Percentiles rank a stretch among this genome's conserved stretches.
These are phyloP conservation scores for Alliaria petiolata DNA, from an alignment of 345 rosid genomes.

Conservation along the genomic window DNA sequence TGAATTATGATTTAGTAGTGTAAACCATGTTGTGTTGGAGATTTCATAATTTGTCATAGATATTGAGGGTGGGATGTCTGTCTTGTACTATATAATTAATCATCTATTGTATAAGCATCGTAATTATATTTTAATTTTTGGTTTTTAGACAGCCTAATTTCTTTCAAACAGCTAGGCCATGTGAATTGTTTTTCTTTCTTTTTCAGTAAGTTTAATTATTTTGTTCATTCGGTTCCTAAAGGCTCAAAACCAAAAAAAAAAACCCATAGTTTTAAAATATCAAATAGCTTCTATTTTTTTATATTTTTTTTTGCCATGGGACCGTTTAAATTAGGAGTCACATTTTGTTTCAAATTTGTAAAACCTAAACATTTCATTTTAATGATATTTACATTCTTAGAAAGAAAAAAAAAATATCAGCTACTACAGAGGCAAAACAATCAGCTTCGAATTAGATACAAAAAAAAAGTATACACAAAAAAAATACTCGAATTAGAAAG, in stretches of 20 bases:
- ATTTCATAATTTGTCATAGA: background rate
- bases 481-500: background rate
- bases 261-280: background rate
- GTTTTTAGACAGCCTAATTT: constrained; percentile 15
- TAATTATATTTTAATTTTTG: background rate
- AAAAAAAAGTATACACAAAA: background rate
- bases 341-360: no score
- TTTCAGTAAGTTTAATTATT: background rate
- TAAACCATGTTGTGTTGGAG: constrained; percentile 23
- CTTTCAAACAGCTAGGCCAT: constrained; percentile 25
- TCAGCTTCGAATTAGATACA: no score
- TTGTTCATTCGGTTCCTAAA: background rate
- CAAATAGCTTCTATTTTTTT: background rate
- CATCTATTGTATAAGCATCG: no score
- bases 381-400: no score
- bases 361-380: no score
- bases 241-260: background rate
- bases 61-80: constrained; percentile 32
- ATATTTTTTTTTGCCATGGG: no score
- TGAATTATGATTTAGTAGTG: constrained; percentile 10
- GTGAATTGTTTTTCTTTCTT: constrained; percentile 15
- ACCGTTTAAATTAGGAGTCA: no score
- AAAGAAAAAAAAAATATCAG: no score
- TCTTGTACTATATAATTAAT: constrained; percentile 17
- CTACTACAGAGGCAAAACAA: no score